phyloP scores from a whole-genome alignment of 768 basidiomycete species.

The Rhizopogon sp. region DNA sequence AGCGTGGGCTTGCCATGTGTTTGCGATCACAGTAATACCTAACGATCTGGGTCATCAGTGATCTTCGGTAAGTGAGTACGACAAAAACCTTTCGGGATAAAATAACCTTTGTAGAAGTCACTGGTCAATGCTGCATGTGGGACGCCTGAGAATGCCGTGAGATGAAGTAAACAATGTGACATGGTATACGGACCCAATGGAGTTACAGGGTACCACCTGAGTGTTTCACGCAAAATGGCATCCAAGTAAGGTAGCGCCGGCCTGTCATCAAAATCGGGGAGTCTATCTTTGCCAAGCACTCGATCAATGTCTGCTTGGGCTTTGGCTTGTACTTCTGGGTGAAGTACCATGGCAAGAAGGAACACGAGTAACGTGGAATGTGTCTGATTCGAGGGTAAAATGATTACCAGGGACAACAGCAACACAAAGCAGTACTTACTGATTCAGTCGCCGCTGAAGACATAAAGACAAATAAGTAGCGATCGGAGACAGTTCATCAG shows the following conservation, averaged over 20 bases:
- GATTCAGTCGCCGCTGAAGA: conserved; percentile 23
- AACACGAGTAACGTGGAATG: conserved; percentile 24
- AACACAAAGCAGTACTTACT: conserved; percentile 10
- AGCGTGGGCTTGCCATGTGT: not conserved
- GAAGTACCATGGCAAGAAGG: conserved; percentile 27
- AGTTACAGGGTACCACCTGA: conserved; percentile 26
- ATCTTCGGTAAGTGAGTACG: not conserved
- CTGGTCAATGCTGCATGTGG: not conserved
- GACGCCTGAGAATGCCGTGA: not conserved
- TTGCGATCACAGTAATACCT: not conserved
- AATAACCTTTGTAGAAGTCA: not conserved
- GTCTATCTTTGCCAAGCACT: conserved; percentile 19
- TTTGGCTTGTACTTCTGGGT: conserved; percentile 28
- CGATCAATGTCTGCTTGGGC: conserved; percentile 30
- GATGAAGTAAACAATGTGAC: too few species aligned
- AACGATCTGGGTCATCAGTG: not conserved
- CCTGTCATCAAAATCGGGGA: conserved; percentile 22
- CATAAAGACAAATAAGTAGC: conserved; percentile 2
- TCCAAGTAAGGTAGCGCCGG: conserved; percentile 23
- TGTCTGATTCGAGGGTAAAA: conserved; percentile 17
- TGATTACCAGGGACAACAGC: not conserved
- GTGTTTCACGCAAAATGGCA: conserved; percentile 28
- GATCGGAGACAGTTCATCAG: not conserved
- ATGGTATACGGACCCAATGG: conserved; percentile 17
- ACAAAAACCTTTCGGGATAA: not conserved